Evolutionary conservation across 2,329 filamentous ascomycete species (phyloP), one percentile per base, ranked within the genome.

Genomic region (Ascochyta fabae): DNA sequence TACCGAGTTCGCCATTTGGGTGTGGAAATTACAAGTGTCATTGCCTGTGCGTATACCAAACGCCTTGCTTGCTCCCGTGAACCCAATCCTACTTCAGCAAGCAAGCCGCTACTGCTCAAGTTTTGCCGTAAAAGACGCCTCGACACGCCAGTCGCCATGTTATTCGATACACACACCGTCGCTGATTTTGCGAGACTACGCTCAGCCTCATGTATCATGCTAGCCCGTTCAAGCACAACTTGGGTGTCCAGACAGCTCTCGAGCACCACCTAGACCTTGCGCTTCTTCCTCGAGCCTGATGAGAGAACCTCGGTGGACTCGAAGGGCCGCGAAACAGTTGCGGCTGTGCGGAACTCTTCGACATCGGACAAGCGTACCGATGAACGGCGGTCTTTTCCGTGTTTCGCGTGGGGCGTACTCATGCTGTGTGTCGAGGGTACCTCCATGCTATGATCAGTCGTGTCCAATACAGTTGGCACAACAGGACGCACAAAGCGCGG

Each of bases 261-360:
- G 23, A 23, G 23, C 36, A 26, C 19, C n/a, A 12, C 31, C 52
- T 49, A 56, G 22, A 31, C 24, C 31, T 46, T 56, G 27, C 46
- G 41, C 35, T 45, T 46, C 47, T 60, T 48, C 24, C 24, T 45
- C 13, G 44, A 39, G 23, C 42, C 41, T 9, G 39, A 26, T 15
- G 15, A 22, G 29, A 13, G 33, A 31, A 22, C 19, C 4, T 9
- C 7, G 10, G 31, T 24, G 3, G 35, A n/a, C 27, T 35, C 39
- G 15, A 29, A 34, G 13, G 46, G 29, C 29, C 9, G 24, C 19
- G 36, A 47, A n/a, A 42, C 16, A 7, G 34, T 40, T 33, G 24
- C 26, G 13, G 34, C n/a, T n/a, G 22, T 22, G 24, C 10, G 7
- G 3, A n/a, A 29, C 5, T 15, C 33, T 15, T 27, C 40, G n/a